A percentile compares a stretch with the other conserved stretches of the same genome.
phyloP scores from a whole-genome alignment of 805 yeast species.

The Barnettozyma wickerhamii region DNA sequence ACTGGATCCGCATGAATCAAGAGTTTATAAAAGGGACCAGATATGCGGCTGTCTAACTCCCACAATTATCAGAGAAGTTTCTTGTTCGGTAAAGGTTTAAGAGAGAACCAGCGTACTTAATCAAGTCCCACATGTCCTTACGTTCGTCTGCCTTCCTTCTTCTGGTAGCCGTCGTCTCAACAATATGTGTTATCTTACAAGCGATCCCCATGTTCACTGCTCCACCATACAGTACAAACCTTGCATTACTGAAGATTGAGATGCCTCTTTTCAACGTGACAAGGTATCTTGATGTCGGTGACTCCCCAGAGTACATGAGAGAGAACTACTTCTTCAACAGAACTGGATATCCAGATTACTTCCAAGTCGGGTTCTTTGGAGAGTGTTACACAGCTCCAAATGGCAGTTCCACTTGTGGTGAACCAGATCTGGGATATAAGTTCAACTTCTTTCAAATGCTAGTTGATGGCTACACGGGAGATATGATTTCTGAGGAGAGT shows the following conservation, averaged over 20 bases:
- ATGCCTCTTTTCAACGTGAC: not conserved
- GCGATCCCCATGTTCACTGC: not conserved
- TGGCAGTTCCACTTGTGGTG: not conserved
- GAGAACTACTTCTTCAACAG: not conserved
- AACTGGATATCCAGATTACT: slow-evolving; percentile 6
- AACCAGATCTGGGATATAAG: not conserved
- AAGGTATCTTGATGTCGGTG: not conserved
- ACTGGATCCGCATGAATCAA: too few relatives aligned
- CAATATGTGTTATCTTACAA: not conserved
- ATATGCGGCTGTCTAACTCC: too few relatives aligned
- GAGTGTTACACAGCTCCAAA: slow-evolving; percentile 1
- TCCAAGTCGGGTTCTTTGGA: slow-evolving; percentile 1
- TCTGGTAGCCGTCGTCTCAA: not conserved
- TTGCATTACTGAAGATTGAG: slow-evolving; percentile 1
- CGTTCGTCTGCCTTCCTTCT: not conserved
- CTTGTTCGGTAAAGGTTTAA: too few relatives aligned
- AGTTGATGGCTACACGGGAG: slow-evolving; percentile 1
- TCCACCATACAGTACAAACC: not conserved
- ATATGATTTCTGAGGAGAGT: slow-evolving; percentile 1
- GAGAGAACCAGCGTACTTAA: too few relatives aligned
- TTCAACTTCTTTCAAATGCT: slow-evolving; percentile 6
- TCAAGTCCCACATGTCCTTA: not conserved
- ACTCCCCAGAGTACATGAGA: not conserved
- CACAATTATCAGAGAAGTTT: too few relatives aligned
- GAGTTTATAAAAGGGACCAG: too few relatives aligned